Conservation (phyloP, 805 yeast genomes). For the Schwanniomyces sp. region DNA sequence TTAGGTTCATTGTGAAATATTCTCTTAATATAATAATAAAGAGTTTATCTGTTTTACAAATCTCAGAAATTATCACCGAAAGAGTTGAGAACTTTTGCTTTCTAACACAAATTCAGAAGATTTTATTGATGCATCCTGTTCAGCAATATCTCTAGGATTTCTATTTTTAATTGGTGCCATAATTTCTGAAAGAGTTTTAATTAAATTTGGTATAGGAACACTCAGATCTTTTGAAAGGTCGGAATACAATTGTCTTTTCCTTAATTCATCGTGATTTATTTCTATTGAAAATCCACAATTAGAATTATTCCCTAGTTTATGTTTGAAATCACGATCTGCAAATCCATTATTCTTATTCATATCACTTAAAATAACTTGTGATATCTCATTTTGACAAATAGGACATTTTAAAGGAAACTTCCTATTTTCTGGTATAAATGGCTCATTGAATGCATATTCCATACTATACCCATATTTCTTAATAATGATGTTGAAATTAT, state of each 20-base stretch:
- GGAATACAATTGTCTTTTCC: constrained; percentile 5
- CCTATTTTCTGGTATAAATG: not conserved
- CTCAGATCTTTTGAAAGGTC: not conserved
- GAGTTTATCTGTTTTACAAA: not conserved
- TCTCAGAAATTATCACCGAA: not conserved
- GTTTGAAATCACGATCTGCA: constrained; percentile 8
- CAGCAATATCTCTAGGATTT: not conserved
- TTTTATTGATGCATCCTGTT: not conserved
- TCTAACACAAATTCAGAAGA: not conserved
- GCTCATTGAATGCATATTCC: constrained; percentile 2
- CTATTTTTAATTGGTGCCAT: not conserved
- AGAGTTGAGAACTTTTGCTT: not conserved
- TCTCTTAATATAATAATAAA: constrained; percentile 2
- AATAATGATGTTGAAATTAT: constrained; percentile 7
- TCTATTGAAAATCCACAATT: constrained; percentile 11
- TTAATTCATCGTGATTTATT: constrained; percentile 3
- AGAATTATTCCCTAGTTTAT: constrained; percentile 5
- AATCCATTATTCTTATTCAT: constrained; percentile 4
- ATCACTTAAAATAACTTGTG: constrained; percentile 8
- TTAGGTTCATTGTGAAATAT: constrained; percentile 8
- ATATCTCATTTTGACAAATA: constrained; percentile 6
- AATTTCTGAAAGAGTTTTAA: not conserved
- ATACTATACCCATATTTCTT: not conserved
- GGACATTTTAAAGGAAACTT: constrained; percentile 12
- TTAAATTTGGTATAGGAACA: constrained; percentile 1